These are phyloP conservation scores for Physocladia obscura DNA, from an alignment of 192 early-diverging fungal genomes.

Conservation along the genomic window DNA sequence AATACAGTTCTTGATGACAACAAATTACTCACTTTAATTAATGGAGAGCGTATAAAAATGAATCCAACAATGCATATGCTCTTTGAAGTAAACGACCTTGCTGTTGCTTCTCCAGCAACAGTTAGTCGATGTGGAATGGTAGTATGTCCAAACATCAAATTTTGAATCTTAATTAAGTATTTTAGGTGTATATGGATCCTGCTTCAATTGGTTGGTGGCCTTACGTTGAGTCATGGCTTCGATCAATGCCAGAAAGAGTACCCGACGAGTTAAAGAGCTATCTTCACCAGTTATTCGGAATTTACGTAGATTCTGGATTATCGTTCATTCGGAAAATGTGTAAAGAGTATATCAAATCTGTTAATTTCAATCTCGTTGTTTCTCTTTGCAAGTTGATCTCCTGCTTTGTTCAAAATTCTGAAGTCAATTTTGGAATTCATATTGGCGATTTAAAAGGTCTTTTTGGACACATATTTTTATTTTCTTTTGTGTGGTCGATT, in stretches of 20 bases:
- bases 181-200: slow-evolving; percentile 51
- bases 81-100: slow-evolving; percentile 62
- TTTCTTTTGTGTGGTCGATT: slow-evolving; percentile 59
- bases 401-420: slow-evolving; percentile 47
- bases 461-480: slow-evolving; percentile 54
- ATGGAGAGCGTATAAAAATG: slow-evolving; percentile 65
- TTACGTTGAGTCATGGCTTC: slow-evolving; percentile 49
- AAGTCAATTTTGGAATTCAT: slow-evolving; percentile 41
- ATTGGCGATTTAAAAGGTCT: slow-evolving; percentile 45
- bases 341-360: slow-evolving; percentile 54
- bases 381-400: slow-evolving; percentile 50
- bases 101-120: slow-evolving; percentile 64
- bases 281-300: slow-evolving; percentile 41
- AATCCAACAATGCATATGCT: slow-evolving; percentile 59
- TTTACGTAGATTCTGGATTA: slow-evolving; percentile 53
- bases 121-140: slow-evolving; percentile 64
- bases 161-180: neutral
- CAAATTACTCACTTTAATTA: slow-evolving; percentile 61
- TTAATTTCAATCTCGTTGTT: slow-evolving; percentile 55
- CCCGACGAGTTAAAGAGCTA: slow-evolving; percentile 39
- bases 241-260: slow-evolving; percentile 40
- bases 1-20: slow-evolving; percentile 62
- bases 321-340: slow-evolving; percentile 48
- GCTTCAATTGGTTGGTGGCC: slow-evolving; percentile 56
- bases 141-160: slow-evolving; percentile 28